Percentiles rank a stretch among this genome's conserved stretches.
Conservation (phyloP, 2,329 filamentous ascomycete species). For the Fusarium nurragi region DNA sequence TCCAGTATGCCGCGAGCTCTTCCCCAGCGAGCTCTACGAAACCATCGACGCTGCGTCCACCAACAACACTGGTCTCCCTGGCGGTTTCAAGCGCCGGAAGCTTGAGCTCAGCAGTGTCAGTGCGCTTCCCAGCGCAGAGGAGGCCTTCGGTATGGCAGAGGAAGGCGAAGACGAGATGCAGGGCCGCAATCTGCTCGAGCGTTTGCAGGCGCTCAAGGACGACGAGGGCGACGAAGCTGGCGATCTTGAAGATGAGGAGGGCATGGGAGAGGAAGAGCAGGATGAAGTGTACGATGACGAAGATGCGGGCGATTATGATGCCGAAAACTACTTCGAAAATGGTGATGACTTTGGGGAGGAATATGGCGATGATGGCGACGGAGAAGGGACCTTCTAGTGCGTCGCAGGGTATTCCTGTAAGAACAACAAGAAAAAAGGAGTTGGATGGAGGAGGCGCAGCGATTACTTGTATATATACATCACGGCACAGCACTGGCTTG, state of each 20-base stretch:
- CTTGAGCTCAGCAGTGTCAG: conserved; percentile 59
- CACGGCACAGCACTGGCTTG: conserved; percentile 35
- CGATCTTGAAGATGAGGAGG: conserved; percentile 63
- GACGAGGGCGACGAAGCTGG: conserved; percentile 61
- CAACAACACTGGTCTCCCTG: conserved; percentile 43
- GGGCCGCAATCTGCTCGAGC: conserved; percentile 54
- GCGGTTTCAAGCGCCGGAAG: conserved; percentile 54
- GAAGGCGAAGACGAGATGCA: conserved; percentile 42
- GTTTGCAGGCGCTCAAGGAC: conserved; percentile 58
- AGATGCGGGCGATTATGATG: conserved; percentile 69
- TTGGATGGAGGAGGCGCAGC: conserved; percentile 12
- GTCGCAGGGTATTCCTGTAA: neutral
- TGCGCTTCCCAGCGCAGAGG: conserved; percentile 60
- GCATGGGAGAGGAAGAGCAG: conserved; percentile 56
- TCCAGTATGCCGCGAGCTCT: conserved; percentile 63
- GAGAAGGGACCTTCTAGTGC: conserved; percentile 52
- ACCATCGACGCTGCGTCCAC: conserved; percentile 59
- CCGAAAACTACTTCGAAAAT: conserved; percentile 68
- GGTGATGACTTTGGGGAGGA: conserved; percentile 65
- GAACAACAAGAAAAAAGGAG: conserved; percentile 4
- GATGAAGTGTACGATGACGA: conserved; percentile 66
- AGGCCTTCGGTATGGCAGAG: conserved; percentile 56
- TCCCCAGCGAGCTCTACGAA: conserved; percentile 64
- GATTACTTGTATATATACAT: conserved; percentile 37
- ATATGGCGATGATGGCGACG: conserved; percentile 62